Base-by-base conservation (phyloP, 495 filamentous ascomycete species). In the Xanthoparmelia taractica region DNA sequence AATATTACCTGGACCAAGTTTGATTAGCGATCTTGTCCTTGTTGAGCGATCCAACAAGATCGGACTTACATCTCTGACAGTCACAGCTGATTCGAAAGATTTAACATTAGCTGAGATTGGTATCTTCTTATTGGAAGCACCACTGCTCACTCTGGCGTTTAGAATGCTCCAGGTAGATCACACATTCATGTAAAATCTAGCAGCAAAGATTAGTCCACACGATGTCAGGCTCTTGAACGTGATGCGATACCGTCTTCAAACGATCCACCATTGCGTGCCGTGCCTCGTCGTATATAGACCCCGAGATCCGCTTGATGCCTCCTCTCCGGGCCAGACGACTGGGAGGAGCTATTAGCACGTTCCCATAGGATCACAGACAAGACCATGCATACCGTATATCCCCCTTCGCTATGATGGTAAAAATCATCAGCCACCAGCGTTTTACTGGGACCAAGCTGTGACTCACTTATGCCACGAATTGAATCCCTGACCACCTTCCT, bases 311-410 rank as follows among this genome's bases (percentile, higher is more conserved):
- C 66, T 89, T 88, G 8, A 94, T 82, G 0, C 90, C 90, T 6
- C 90, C 90, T 23, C 90, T 84, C 2, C 90, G 83, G 7, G 90
- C 90, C 6, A 95, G 77, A 59, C 90, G 88, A 55, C 89, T 92
- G 60, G 64, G 38, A 31, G 27, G 0, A 23, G 27, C 48, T 31
- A 29, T 52, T 13, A 52, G 48, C 27, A 31, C 27, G 40, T 20
- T 40, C 34, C 40, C 33, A 31, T 36, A 20, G 8, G 31, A 23
- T 5, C 36, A 29, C 40, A 45, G 13, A 29, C 10, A 31, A 40
- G 23, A 7, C 20, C 8, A 10, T 31, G 25, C 80, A n/a, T 78
- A 89, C 87, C 87, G 77, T 61, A 90, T 88, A 15, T 84, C 82
- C 1, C 80, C 79, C 59, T 84, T 86, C 1, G 85, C 86, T 87